phyloP scores from a whole-genome alignment of 1,284 basidiomycete genomes.

The Butyriboletus appendiculatus region DNA sequence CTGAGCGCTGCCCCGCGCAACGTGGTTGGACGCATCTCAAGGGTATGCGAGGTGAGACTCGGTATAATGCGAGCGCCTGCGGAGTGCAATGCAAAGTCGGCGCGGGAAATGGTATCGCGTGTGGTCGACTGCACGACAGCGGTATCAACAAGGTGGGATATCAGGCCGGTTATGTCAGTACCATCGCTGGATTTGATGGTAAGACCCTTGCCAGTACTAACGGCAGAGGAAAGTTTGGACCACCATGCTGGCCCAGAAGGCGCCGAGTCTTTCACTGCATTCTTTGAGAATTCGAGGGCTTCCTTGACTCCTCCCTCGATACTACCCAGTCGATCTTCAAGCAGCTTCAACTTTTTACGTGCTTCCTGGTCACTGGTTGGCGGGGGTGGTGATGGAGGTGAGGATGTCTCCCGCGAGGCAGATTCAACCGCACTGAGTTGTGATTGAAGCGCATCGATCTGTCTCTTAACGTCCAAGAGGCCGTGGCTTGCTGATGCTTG shows the following conservation, averaged over 20 bases:
- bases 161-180: constrained; percentile 70
- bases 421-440: constrained; percentile 49
- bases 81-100: constrained; percentile 87
- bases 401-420: constrained; percentile 33
- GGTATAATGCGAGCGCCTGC: constrained; percentile 83
- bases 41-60: constrained; percentile 76
- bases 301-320: constrained; percentile 75
- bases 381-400: constrained; percentile 8
- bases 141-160: constrained; percentile 73
- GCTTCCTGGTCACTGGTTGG: constrained; percentile 55
- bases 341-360: constrained; percentile 47
- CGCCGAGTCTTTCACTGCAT: constrained; percentile 38
- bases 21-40: constrained; percentile 58
- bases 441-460: constrained; percentile 55
- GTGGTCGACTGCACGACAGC: constrained; percentile 63
- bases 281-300: constrained; percentile 66
- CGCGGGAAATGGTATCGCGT: constrained; percentile 77
- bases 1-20: constrained; percentile 48
- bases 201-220: constrained; percentile 47
- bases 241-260: constrained; percentile 44
- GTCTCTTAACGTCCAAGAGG: constrained; percentile 52
- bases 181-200: constrained; percentile 77
- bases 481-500: constrained; percentile 46
- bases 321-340: constrained; percentile 63
- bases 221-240: constrained; percentile 44